Base-by-base conservation (phyloP, 441 rosid genomes). In the Mallotus japonicus region DNA sequence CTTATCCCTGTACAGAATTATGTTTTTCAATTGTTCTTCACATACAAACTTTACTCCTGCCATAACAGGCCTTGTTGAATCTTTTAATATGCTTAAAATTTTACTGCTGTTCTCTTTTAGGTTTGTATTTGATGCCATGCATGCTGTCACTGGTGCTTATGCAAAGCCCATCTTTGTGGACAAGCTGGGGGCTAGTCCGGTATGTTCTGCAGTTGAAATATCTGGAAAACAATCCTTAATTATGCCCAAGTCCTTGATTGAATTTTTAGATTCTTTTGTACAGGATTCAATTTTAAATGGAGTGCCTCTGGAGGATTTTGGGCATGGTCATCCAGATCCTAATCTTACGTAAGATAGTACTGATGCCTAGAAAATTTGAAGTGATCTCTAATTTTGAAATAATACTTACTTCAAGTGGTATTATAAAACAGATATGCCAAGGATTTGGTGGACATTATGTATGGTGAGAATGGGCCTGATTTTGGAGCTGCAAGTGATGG, bases 401-500 rank as follows among this genome's bases (percentile, higher is more conserved):
- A 57, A 8, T 76, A 70, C 71, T 78, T 69, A 56, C 69, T 67
- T 71, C 63, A 54, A 74, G 70, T 68, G 72, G 17, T 73, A 37
- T 75, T 75, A 62, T 66, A 60, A 69, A 81, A 81, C 86, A 95
- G 99, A 76, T 91, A 95, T 76, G 98, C 99, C 55, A 87, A 88
- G 86, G 99, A 90, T 80, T 84, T 95, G 90, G 99, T 91, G 70
- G 64, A 87, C 72, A 82, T 85, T 73, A 81, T 95, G 97, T 92
- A 90, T 80, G 87, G 83, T 70, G 88, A 85, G 28, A 80, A 89
- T 75, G 96, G 92, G 65, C 98, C 96, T 77, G 98, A 89, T 85
- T 87, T 95, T 67, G 98, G 98, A 76, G 98, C 97, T 42, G 96
- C 98, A 73, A 95, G 99, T 80, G 97, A 95, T 82, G 99, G 97